Base-by-base conservation (phyloP, 2,329 filamentous ascomycete genomes). In the Westerdykella ornata region DNA sequence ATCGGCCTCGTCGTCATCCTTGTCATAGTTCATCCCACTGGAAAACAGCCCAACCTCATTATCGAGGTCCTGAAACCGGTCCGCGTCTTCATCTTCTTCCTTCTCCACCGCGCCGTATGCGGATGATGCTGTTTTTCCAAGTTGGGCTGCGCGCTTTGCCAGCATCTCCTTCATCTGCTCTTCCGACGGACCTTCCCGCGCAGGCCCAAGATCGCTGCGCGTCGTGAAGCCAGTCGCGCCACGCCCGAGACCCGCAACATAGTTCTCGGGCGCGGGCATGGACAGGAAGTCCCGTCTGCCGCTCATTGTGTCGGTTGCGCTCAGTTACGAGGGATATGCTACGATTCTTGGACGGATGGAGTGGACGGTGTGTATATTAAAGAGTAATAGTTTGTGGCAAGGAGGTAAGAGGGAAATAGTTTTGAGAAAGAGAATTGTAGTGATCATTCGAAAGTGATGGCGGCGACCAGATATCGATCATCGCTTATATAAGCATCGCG, bases 151-250 rank as follows among this genome's bases (percentile, higher is more conserved):
- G 56, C 94, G 83, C 69, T 96, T 96, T 37, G 89, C 89, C 54
- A 98, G 84, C 47, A 88, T 89, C 67, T 95, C 92, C 67, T 97
- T 96, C 70, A 98, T 96, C 70, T 97, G 90, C 64, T 98, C 92
- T 58, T 96, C 90, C 46, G 86, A 95, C 37, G 92, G 92, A 13
- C 92, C 92, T 72, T 96, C 90, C 57, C 90, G 80, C 44, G 90
- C 90, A 38, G 94, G 92, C 43, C 94, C 92, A 43, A 98, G 75
- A 76, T 98, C 92, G 43, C 90, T 97, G 59, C 94, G 82, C 31
- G 92, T 98, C 13, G 92, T 97, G 72, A 98, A 98, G 46, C 94
- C 92, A 6, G 92, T 98, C 16, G 94, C 94, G 70, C 92, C 92
- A 76, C 94, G 85, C 69, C 92, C 92, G 49, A 98, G 82, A 78